Conservation (phyloP, 257 asterid genomes). For the Solanum bulbocastanum region DNA sequence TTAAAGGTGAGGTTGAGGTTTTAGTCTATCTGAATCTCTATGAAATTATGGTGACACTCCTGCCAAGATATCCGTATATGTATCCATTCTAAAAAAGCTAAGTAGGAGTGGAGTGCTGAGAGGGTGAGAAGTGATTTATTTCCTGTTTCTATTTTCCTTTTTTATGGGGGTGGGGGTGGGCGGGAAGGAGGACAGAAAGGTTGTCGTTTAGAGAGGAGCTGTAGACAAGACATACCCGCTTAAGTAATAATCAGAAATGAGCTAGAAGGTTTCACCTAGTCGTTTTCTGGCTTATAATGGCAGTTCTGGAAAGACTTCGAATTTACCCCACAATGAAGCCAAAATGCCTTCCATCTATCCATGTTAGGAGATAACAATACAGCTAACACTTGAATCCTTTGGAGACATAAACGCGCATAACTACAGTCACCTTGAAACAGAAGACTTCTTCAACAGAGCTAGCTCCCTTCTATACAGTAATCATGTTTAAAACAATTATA, state of each 20-base stretch:
- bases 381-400: background rate
- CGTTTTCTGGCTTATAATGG: background rate
- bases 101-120: background rate
- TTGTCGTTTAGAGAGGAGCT: background rate
- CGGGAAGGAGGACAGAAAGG: background rate
- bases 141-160: background rate
- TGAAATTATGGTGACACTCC: background rate
- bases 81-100: background rate
- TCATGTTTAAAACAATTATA: background rate
- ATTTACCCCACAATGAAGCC: background rate
- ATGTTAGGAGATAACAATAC: background rate
- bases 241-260: background rate
- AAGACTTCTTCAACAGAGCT: background rate
- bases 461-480: background rate
- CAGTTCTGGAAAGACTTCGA: background rate
- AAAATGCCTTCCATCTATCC: background rate
- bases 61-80: background rate
- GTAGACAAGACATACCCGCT: background rate
- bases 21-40: background rate
- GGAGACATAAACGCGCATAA: background rate
- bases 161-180: background rate
- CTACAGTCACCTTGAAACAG: background rate
- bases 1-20: slow-evolving; percentile 45
- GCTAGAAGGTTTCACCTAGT: background rate
- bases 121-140: background rate